Evolutionary conservation across 805 yeast species (phyloP).

Genomic region (Myxozyma neotropica): DNA sequence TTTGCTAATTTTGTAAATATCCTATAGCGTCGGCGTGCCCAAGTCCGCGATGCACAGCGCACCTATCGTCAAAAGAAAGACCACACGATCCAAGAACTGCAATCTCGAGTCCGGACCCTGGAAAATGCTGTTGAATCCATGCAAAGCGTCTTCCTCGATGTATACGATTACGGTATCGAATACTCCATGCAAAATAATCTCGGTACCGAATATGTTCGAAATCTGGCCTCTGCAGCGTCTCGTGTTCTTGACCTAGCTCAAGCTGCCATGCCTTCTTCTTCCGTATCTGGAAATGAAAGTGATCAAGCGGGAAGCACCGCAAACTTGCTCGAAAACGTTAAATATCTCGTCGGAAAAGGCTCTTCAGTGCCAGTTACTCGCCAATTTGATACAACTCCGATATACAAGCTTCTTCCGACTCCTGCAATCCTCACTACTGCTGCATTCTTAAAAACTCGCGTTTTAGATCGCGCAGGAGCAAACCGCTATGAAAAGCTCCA

Average conservation of each 20-base stretch:
- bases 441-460: not conserved
- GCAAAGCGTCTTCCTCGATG: slow-evolving; percentile 13
- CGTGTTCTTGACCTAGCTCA: slow-evolving; percentile 8
- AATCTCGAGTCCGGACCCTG: slow-evolving; percentile 7
- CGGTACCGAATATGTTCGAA: not conserved
- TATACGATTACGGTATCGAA: slow-evolving; percentile 13
- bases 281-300: not conserved
- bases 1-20: not conserved
- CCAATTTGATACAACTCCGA: slow-evolving; percentile 5
- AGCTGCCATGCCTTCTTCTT: not conserved
- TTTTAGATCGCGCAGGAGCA: not conserved
- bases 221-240: slow-evolving; percentile 9
- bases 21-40: slow-evolving; percentile 18
- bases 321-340: not conserved
- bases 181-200: not conserved
- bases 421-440: not conserved
- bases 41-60: slow-evolving; percentile 24
- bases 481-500: slow-evolving; percentile 6
- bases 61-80: slow-evolving; percentile 24
- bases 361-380: not conserved
- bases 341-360: not conserved
- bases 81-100: slow-evolving; percentile 11
- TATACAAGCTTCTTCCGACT: not conserved
- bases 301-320: not conserved
- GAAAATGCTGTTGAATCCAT: slow-evolving; percentile 11